Evolutionary conservation across 805 yeast species (phyloP).

Genomic region (Nakazawaea peltata): DNA sequence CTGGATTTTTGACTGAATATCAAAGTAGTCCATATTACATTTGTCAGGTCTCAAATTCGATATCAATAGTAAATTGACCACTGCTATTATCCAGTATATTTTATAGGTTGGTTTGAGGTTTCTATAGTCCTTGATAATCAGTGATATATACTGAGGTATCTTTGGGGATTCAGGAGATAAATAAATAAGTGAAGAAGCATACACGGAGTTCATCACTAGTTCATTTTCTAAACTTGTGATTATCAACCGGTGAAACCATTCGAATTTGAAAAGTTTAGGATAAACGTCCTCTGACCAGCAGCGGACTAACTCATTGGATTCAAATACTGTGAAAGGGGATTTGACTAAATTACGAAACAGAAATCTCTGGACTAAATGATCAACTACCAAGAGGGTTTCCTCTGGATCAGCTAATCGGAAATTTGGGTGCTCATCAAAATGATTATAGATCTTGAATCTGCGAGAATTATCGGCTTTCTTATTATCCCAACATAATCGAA

Average conservation of each 20-base stretch:
- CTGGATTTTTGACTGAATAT: not conserved
- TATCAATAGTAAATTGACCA: conserved; percentile 3
- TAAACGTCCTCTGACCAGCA: not conserved
- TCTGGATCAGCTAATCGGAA: not conserved
- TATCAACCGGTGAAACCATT: conserved; percentile 1
- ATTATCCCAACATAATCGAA: conserved; percentile 33
- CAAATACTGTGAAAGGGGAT: conserved; percentile 8
- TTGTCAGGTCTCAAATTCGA: not conserved
- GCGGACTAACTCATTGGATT: conserved; percentile 2
- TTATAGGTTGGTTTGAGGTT: not conserved
- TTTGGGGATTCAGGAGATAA: not conserved
- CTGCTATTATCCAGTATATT: conserved; percentile 2
- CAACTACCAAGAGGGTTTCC: not conserved
- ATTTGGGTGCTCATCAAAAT: not conserved
- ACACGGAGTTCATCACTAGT: conserved; percentile 2
- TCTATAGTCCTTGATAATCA: not conserved
- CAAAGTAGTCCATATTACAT: not conserved
- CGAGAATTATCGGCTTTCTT: conserved; percentile 9
- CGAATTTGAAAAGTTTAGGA: not conserved
- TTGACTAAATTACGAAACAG: not conserved
- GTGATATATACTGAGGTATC: not conserved
- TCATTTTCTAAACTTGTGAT: not conserved
- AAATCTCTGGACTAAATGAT: conserved; percentile 1
- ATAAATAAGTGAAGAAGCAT: not conserved
- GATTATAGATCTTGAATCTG: conserved; percentile 8